Evolutionary conservation across 2,329 filamentous ascomycete species (phyloP).

Genomic region (Ceratocystis variospora): DNA sequence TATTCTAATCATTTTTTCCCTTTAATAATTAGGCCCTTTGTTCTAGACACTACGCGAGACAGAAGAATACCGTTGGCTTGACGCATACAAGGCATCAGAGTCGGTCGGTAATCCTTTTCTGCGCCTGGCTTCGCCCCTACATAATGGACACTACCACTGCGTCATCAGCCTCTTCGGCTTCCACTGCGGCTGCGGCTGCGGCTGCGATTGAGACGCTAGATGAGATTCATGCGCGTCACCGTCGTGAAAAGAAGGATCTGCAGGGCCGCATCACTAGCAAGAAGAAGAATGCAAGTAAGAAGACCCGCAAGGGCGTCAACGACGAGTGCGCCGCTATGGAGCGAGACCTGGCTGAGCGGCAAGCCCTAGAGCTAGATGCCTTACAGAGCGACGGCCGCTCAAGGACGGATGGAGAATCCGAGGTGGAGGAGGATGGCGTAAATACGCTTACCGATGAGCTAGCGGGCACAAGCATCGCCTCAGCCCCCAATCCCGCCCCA

Average conservation of each 20-base stretch:
- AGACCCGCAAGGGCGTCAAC: constrained; percentile 60
- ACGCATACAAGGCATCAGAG: too few species aligned
- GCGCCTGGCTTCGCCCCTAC: neutral
- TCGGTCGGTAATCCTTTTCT: too few species aligned
- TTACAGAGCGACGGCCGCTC: constrained; percentile 22
- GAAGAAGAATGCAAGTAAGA: constrained; percentile 93
- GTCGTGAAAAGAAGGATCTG: constrained; percentile 77
- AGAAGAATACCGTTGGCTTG: too few species aligned
- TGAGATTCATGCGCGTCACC: constrained; percentile 63
- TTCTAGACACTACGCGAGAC: too few species aligned
- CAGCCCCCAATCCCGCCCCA: neutral
- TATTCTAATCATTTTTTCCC: too few species aligned
- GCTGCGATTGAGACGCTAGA: constrained; percentile 48
- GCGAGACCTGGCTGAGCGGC: constrained; percentile 49
- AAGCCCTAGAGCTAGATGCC: constrained; percentile 44
- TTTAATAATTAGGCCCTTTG: too few species aligned
- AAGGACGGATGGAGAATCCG: neutral
- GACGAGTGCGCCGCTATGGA: constrained; percentile 63
- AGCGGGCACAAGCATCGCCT: constrained; percentile 16
- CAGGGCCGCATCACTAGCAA: constrained; percentile 79
- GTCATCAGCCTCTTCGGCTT: neutral
- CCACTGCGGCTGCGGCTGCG: constrained; percentile 19
- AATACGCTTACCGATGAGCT: constrained; percentile 17
- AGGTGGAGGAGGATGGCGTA: constrained; percentile 16
- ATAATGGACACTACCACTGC: neutral